Conservation (phyloP, 2,329 filamentous ascomycete species). For the Alternaria triticina region DNA sequence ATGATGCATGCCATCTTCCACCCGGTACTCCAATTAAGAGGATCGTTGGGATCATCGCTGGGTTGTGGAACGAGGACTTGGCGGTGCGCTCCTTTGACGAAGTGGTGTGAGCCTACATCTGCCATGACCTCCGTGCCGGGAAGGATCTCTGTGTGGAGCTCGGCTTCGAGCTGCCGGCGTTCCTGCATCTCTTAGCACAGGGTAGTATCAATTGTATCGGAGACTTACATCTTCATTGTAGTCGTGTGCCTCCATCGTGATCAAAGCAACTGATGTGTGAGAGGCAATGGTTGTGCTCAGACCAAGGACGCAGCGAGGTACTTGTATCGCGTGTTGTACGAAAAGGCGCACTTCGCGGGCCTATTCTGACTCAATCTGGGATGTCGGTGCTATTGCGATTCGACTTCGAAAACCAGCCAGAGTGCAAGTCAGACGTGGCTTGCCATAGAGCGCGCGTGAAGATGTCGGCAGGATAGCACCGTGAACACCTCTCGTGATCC, state of each 20-base stretch:
- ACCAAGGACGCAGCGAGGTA: background rate
- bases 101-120: constrained; percentile 68
- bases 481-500: background rate
- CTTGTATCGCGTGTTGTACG: background rate
- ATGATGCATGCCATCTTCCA: constrained; percentile 59
- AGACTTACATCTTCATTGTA: constrained; percentile 14
- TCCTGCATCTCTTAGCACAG: constrained; percentile 40
- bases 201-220: too few species aligned
- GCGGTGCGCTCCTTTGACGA: constrained; percentile 60
- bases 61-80: constrained; percentile 63
- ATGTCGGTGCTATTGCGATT: background rate
- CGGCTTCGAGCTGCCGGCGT: constrained; percentile 55
- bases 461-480: background rate
- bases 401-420: background rate
- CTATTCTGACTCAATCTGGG: background rate
- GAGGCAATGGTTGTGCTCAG: background rate
- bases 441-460: background rate
- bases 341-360: background rate
- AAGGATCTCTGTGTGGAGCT: constrained; percentile 61
- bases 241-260: constrained; percentile 14
- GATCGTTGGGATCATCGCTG: constrained; percentile 58
- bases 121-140: constrained; percentile 67
- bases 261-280: background rate
- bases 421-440: background rate
- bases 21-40: constrained; percentile 59